Conservation (phyloP, 2,329 filamentous ascomycete genomes). For the Microdochium paspali region DNA sequence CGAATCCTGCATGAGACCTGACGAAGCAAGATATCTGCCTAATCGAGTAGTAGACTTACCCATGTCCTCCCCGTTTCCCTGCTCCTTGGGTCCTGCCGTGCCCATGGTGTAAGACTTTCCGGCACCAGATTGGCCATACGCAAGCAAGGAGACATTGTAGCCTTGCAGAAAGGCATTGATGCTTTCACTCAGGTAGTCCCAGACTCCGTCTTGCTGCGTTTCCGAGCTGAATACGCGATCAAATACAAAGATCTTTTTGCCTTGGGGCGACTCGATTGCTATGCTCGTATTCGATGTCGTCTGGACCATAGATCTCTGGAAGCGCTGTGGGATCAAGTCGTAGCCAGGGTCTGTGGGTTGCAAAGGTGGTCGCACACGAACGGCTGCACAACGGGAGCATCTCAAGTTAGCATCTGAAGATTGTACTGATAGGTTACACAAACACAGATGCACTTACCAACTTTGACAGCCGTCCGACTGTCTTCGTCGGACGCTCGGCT, state of each 20-base stretch:
- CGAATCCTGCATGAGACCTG: too few species aligned
- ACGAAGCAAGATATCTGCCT: too few species aligned
- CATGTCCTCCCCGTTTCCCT: slow-evolving; percentile 62
- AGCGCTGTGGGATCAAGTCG: slow-evolving; percentile 91
- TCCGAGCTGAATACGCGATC: slow-evolving; percentile 87
- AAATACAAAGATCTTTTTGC: slow-evolving; percentile 91
- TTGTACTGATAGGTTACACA: too few species aligned
- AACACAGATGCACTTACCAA: slow-evolving; percentile 66
- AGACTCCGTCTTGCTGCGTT: slow-evolving; percentile 77
- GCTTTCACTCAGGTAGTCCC: slow-evolving; percentile 89
- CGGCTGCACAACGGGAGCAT: slow-evolving; percentile 44
- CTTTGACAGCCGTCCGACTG: slow-evolving; percentile 85
- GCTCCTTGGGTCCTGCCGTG: slow-evolving; percentile 76
- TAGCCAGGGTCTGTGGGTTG: slow-evolving; percentile 79
- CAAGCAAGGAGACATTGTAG: slow-evolving; percentile 96
- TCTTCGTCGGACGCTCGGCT: slow-evolving; percentile 88
- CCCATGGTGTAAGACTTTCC: slow-evolving; percentile 99
- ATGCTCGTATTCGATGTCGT: slow-evolving; percentile 78
- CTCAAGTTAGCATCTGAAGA: background rate
- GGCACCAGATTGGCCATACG: slow-evolving; percentile 94
- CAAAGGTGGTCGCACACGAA: slow-evolving; percentile 84
- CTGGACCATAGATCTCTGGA: slow-evolving; percentile 87
- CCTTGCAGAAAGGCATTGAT: slow-evolving; percentile 86
- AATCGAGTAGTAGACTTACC: slow-evolving; percentile 46
- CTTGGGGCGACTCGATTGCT: slow-evolving; percentile 82